A percentile compares a stretch with the other conserved stretches of the same genome.
phyloP scores from a whole-genome alignment of 1,284 basidiomycete genomes.

The Ganoderma lingzhi region DNA sequence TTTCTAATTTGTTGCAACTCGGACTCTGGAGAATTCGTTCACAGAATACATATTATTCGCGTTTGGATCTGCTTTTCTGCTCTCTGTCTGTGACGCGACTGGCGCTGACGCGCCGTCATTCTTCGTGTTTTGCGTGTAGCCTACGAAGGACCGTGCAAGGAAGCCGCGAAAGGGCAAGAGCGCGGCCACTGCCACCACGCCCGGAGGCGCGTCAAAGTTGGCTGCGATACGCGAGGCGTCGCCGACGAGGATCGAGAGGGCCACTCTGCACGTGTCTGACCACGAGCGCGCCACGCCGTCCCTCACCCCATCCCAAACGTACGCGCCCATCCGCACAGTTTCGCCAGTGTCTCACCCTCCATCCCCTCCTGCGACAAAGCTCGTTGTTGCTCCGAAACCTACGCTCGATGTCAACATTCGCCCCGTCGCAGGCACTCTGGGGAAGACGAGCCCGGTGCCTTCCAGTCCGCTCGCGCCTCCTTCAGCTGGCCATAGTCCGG shows the following conservation, averaged over 20 bases:
- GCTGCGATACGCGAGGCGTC: slow-evolving; percentile 26
- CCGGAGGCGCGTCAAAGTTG: slow-evolving; percentile 16
- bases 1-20: slow-evolving; percentile 26
- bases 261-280: neutral
- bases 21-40: slow-evolving; percentile 17
- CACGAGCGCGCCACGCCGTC: slow-evolving; percentile 11
- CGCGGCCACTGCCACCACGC: slow-evolving; percentile 19
- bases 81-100: slow-evolving; percentile 26
- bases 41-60: slow-evolving; percentile 15
- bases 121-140: slow-evolving; percentile 50
- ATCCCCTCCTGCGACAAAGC: slow-evolving; percentile 15
- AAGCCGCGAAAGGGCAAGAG: slow-evolving; percentile 63
- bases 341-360: slow-evolving; percentile 23
- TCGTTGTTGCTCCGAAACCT: slow-evolving; percentile 21
- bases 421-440: neutral
- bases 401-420: slow-evolving; percentile 21
- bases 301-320: slow-evolving; percentile 10
- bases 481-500: slow-evolving; percentile 18
- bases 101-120: slow-evolving; percentile 34
- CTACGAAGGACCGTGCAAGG: slow-evolving; percentile 72
- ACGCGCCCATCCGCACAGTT: slow-evolving; percentile 12
- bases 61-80: slow-evolving; percentile 33
- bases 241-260: slow-evolving; percentile 17
- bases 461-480: slow-evolving; percentile 24
- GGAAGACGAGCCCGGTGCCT: slow-evolving; percentile 20